A percentile compares a stretch with the other conserved stretches of the same genome.
Conservation (phyloP, 495 filamentous ascomycete species). For the Glonium stellatum region DNA sequence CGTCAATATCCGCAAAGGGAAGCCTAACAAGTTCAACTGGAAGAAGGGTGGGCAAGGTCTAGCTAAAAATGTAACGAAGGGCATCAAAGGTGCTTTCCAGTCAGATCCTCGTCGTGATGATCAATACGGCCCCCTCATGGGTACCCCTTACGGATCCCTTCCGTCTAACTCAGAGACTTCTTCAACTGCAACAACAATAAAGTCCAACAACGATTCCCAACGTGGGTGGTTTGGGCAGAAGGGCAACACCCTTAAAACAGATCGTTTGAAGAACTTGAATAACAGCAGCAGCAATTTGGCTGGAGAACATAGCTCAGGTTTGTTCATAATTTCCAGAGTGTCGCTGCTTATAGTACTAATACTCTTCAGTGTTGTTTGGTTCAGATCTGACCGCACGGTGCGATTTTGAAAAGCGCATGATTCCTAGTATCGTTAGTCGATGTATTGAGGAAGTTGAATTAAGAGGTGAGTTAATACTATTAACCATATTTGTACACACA, state of each 20-base stretch:
- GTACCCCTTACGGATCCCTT: slow-evolving; percentile 41
- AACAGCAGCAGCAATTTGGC: slow-evolving; percentile 22
- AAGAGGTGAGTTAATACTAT: slow-evolving; percentile 46
- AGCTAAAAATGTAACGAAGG: slow-evolving; percentile 89
- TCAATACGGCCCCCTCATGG: slow-evolving; percentile 51
- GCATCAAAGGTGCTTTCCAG: slow-evolving; percentile 68
- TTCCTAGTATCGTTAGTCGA: slow-evolving; percentile 82
- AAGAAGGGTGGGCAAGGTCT: slow-evolving; percentile 92
- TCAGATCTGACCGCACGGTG: slow-evolving; percentile 80
- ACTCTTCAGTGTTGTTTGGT: slow-evolving; percentile 65
- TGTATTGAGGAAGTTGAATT: slow-evolving; percentile 98
- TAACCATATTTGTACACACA: neutral
- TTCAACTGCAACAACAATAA: slow-evolving; percentile 13
- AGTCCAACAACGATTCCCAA: slow-evolving; percentile 6
- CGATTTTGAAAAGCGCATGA: slow-evolving; percentile 81
- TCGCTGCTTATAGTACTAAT: slow-evolving; percentile 6
- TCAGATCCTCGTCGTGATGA: slow-evolving; percentile 50
- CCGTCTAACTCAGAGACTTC: slow-evolving; percentile 28
- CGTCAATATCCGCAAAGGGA: slow-evolving; percentile 84
- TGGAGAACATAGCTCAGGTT: slow-evolving; percentile 14
- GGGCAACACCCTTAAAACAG: slow-evolving; percentile 5
- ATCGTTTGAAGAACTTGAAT: slow-evolving; percentile 22
- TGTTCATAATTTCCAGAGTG: neutral
- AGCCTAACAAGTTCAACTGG: slow-evolving; percentile 96
- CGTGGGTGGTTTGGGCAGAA: slow-evolving; percentile 24